Conservation (phyloP, 164 flowering plant species). For the Euptelea pleiosperma region DNA sequence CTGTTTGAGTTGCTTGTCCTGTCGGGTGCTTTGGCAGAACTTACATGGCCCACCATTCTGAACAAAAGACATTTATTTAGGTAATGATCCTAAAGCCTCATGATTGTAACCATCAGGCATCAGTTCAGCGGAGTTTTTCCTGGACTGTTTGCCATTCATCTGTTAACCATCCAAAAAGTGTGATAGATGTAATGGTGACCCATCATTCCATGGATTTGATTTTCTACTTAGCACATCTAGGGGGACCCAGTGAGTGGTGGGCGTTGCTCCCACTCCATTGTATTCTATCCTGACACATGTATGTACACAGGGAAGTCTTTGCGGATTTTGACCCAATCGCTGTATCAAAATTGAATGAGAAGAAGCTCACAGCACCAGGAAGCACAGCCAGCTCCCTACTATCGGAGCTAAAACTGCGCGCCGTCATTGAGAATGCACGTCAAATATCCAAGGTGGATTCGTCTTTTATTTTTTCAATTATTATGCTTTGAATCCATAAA, state of each 20-base stretch:
- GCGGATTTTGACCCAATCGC: conserved; percentile 31
- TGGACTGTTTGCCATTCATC: too few species aligned
- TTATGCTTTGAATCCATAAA: too few species aligned
- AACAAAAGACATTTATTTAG: conserved; percentile 56
- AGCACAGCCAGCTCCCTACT: conserved; percentile 27
- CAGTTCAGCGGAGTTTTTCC: too few species aligned
- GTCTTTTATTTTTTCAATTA: not conserved
- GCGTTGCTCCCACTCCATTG: not conserved
- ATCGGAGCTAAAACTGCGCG: conserved; percentile 36
- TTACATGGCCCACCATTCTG: conserved; percentile 66
- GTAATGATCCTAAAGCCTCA: too few species aligned
- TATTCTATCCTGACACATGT: conserved; percentile 2
- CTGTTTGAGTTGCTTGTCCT: conserved; percentile 61
- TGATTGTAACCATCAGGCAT: too few species aligned
- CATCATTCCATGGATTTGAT: not conserved
- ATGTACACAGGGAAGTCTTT: conserved; percentile 33
- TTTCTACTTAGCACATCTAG: not conserved
- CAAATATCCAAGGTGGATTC: conserved; percentile 32
- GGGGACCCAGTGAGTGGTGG: not conserved
- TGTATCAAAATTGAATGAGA: conserved; percentile 35
- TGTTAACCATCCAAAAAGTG: too few species aligned
- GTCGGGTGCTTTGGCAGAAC: conserved; percentile 70
- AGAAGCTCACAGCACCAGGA: conserved; percentile 29
- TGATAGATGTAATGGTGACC: too few species aligned
- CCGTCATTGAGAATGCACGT: conserved; percentile 38